phyloP scores from a whole-genome alignment of 1,284 basidiomycete genomes.

The Cronartium ribicola region DNA sequence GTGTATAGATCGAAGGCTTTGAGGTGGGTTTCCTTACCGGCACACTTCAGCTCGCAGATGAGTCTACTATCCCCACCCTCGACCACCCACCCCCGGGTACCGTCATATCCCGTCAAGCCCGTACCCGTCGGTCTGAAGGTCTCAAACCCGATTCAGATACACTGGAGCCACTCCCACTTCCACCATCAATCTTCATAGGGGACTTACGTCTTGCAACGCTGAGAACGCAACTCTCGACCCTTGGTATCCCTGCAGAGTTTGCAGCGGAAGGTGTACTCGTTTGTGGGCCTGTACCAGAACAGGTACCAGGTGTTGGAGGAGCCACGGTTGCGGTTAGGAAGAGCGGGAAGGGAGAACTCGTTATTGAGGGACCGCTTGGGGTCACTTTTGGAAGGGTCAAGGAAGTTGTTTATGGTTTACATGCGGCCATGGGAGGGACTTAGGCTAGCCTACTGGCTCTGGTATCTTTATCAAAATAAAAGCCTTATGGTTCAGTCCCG shows the following conservation, averaged over 20 bases:
- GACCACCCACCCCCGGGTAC: constrained; percentile 21
- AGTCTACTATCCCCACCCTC: constrained; percentile 59
- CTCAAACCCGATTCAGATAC: constrained; percentile 3
- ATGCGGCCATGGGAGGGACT: constrained; percentile 54
- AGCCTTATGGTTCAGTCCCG: no score
- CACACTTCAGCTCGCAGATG: constrained; percentile 71
- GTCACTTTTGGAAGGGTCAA: constrained; percentile 80
- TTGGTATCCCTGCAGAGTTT: constrained; percentile 80
- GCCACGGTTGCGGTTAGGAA: constrained; percentile 73
- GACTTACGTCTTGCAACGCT: constrained; percentile 83
- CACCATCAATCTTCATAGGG: constrained; percentile 84
- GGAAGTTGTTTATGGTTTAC: constrained; percentile 77
- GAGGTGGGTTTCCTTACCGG: constrained; percentile 88
- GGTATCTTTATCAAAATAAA: no score
- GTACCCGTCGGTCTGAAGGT: constrained; percentile 22
- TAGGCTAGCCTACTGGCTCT: no score
- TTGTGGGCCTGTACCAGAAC: constrained; percentile 59
- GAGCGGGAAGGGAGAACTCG: constrained; percentile 71
- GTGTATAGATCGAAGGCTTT: constrained; percentile 82
- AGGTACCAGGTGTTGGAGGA: constrained; percentile 31
- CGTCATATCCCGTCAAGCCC: constrained; percentile 24
- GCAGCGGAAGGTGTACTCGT: constrained; percentile 92
- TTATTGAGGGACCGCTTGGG: constrained; percentile 82
- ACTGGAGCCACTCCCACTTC: constrained; percentile 60
- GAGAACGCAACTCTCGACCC: constrained; percentile 66